These are phyloP conservation scores for Xylariomycetidae sp. DNA, from an alignment of 2,329 filamentous ascomycete genomes.

Conservation along the genomic window DNA sequence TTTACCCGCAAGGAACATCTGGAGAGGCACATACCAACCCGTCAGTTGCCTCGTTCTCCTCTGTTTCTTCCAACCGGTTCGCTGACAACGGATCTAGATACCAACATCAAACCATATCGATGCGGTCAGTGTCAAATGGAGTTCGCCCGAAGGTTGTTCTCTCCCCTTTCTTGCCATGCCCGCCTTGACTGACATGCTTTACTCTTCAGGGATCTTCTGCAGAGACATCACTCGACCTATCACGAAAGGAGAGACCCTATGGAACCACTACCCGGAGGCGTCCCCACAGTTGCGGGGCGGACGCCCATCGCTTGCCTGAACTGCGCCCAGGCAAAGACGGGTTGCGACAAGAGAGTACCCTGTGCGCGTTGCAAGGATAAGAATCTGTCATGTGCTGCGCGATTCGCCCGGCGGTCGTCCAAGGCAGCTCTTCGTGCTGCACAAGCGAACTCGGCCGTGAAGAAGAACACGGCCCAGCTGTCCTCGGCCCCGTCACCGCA, in stretches of 20 bases:
- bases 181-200: background rate
- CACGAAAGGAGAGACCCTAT: constrained; percentile 43
- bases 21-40: constrained; percentile 48
- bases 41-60: constrained; percentile 33
- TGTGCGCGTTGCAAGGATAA: constrained; percentile 45
- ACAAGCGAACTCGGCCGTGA: constrained; percentile 32
- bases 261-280: constrained; percentile 37
- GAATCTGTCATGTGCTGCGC: constrained; percentile 38
- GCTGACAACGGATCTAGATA: constrained; percentile 33
- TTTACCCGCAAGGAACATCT: constrained; percentile 52
- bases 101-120: constrained; percentile 48
- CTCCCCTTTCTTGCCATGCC: background rate
- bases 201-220: constrained; percentile 39
- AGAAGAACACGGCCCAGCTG: constrained; percentile 10
- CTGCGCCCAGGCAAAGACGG: constrained; percentile 45
- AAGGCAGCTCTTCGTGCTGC: constrained; percentile 40
- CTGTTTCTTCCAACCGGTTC: too few relatives aligned
- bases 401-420: constrained; percentile 45
- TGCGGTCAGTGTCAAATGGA: constrained; percentile 43
- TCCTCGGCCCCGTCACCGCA: constrained; percentile 11
- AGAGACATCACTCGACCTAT: constrained; percentile 45
- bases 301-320: constrained; percentile 44
- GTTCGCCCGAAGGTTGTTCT: constrained; percentile 41
- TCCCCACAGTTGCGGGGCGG: constrained; percentile 32
- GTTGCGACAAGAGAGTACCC: constrained; percentile 43